Evolutionary conservation across 2,329 filamentous ascomycete genomes (phyloP), one percentile per base, ranked within the genome.

Genomic region (Eurotiales sp.): DNA sequence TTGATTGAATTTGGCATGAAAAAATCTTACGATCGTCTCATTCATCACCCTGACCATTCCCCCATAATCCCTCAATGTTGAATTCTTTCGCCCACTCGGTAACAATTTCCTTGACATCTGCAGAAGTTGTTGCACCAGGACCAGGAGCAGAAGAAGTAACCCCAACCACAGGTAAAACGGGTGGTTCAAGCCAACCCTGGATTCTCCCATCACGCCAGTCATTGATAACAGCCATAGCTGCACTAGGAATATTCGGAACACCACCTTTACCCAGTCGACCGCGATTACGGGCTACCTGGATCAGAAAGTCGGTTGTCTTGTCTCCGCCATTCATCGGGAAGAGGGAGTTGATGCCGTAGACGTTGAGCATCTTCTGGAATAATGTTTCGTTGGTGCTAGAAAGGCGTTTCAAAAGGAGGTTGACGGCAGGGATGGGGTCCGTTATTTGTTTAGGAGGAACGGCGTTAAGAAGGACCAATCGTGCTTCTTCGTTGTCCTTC

Each of bases 161-260:
- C n/a, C 81, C 73, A 40, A 71, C 77, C 41, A 86, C 79, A 15
- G 81, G 73, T 54, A 89, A 71, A 30, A 80, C 78, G 7, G 91
- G 90, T 2, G 90, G 81, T 61, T 90, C 87, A 43, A 85, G 82
- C 91, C 91, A 96, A 52, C 91, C 91, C 72, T 95, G 90, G 61
- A 99, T 95, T 47, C 93, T 83, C 22, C 91, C 92, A 67, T 97
- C 92, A 60, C 93, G 83, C 89, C 93, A 95, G 75, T 99, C 93
- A n/a, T 85, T 93, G 52, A 99, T 84, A 51, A 99, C 91, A 0
- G 89, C 87, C 80, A 93, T 92, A 56, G 92, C 93, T 7, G 93
- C 92, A 49, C 87, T 85, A 59, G 84, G 79, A 53, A 97, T 71
- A 70, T 97, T 99, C 39, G 93, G 93, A 14, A 97, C 80, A 56